Percentiles rank a stretch among this genome's conserved stretches.
phyloP scores from a whole-genome alignment of 805 yeast species.

The Suhomyces canberraensis region DNA sequence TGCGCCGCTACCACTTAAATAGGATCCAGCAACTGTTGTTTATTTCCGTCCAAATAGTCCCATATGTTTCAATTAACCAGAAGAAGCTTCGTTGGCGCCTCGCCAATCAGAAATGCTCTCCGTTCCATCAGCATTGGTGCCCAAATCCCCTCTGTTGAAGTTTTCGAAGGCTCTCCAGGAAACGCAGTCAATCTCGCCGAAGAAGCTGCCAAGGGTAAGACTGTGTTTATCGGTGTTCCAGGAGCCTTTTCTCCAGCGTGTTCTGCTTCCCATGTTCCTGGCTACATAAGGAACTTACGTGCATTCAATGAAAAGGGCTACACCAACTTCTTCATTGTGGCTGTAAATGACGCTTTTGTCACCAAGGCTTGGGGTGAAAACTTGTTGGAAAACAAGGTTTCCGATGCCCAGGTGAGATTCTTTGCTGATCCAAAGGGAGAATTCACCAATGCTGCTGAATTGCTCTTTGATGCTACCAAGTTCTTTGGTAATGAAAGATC shows the following conservation, averaged over 20 bases:
- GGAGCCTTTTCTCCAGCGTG: conserved; percentile 84
- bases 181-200: conserved; percentile 55
- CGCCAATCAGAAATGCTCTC: not conserved
- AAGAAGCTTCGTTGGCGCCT: not conserved
- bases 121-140: conserved; percentile 47
- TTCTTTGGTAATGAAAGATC: conserved; percentile 76
- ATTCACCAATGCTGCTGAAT: conserved; percentile 62
- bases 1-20: too few relatives aligned
- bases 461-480: conserved; percentile 70
- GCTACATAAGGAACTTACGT: conserved; percentile 52
- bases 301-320: conserved; percentile 67
- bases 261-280: conserved; percentile 69
- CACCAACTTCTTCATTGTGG: conserved; percentile 56
- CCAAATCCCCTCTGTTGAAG: conserved; percentile 53
- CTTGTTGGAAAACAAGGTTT: conserved; percentile 19
- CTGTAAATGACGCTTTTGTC: conserved; percentile 88
- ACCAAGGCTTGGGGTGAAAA: conserved; percentile 71
- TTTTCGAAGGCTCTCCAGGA: conserved; percentile 65
- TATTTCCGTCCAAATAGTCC: not conserved
- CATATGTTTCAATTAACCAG: conserved; percentile 5
- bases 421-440: conserved; percentile 81
- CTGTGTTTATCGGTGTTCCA: conserved; percentile 40
- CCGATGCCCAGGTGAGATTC: conserved; percentile 44
- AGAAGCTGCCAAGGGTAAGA: conserved; percentile 32
- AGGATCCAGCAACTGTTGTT: too few relatives aligned